Evolutionary conservation across 2,329 filamentous ascomycete species (phyloP), one percentile per base, ranked within the genome.

Genomic region (Botrytis galanthina): DNA sequence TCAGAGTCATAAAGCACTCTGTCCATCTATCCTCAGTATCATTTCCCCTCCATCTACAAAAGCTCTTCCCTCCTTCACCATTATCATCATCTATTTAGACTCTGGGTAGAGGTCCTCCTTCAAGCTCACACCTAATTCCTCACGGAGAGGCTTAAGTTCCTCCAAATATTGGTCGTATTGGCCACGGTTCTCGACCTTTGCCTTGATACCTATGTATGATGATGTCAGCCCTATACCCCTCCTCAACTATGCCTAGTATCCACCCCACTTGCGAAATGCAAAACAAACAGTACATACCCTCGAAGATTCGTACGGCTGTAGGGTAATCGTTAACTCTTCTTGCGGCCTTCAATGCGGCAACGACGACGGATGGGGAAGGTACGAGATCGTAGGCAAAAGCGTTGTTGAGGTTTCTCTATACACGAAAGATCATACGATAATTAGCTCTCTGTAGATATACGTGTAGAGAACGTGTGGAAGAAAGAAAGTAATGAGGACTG

Each of bases 341-440:
- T 79, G 96, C 96, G 80, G 96, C 96, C 86, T 92, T 94, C 81
- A 99, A 90, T 77, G 96, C 96, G 81, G 96, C 95, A 81, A 90
- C 90, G 84, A 98, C 89, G 83, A 99, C 96, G 79, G 93, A 90
- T 77, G 95, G 91, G 62, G 95, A 96, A 82, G 97, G 96, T 78
- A 99, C 96, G 82, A 99, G 92, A 91, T 99, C 96, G 91, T 99
- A 99, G 83, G 96, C 96, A 86, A 99, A 99, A 83, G 94, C 95
- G 87, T 99, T 99, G 92, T 99, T 99, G 82, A 97, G 89, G 88
- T 97, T 97, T 85, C 94, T 93, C 89, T 94, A 82, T 77, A 59
- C 37, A 37, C 60, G 22, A 51, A 59, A 74, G 20, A 77, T 77
- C 73, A 71, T 75, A 80, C 72, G 73, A 78, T 78, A 72, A 76